Evolutionary conservation across 108 stramenopile species (phyloP).

Genomic region (Ochromonas danica): DNA sequence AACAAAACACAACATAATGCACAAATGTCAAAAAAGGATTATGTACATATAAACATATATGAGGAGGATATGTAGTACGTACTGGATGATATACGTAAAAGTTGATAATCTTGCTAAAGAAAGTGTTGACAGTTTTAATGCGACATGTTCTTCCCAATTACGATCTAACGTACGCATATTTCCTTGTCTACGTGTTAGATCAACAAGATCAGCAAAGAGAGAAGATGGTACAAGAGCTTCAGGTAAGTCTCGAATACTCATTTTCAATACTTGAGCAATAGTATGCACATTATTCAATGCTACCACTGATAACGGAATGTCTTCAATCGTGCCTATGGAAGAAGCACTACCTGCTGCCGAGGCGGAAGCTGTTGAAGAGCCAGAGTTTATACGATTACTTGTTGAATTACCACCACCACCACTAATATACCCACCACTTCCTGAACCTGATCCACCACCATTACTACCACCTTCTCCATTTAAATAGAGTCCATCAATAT

Average conservation of each 20-base stretch:
- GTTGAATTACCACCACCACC: too few species aligned
- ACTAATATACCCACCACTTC: too few species aligned
- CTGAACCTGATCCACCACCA: neutral
- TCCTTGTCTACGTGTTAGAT: too few species aligned
- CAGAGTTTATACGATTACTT: neutral
- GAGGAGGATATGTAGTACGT: too few species aligned
- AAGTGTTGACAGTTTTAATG: neutral
- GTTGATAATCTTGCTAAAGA: neutral
- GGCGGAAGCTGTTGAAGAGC: neutral
- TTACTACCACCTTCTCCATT: neutral
- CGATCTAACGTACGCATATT: neutral
- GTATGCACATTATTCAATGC: neutral
- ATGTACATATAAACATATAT: too few species aligned
- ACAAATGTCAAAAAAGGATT: too few species aligned
- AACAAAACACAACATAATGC: neutral
- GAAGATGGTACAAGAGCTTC: conserved; percentile 3
- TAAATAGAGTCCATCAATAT: neutral
- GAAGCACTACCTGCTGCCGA: neutral
- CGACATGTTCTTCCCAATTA: neutral
- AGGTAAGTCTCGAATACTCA: conserved; percentile 27
- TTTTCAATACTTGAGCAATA: conserved; percentile 7
- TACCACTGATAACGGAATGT: conserved; percentile 8
- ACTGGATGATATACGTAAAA: neutral
- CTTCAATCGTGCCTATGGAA: too few species aligned
- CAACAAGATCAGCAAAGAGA: neutral